Conservation (phyloP, 352 stramenopile genomes). For the Globisporangium carolinianum region DNA sequence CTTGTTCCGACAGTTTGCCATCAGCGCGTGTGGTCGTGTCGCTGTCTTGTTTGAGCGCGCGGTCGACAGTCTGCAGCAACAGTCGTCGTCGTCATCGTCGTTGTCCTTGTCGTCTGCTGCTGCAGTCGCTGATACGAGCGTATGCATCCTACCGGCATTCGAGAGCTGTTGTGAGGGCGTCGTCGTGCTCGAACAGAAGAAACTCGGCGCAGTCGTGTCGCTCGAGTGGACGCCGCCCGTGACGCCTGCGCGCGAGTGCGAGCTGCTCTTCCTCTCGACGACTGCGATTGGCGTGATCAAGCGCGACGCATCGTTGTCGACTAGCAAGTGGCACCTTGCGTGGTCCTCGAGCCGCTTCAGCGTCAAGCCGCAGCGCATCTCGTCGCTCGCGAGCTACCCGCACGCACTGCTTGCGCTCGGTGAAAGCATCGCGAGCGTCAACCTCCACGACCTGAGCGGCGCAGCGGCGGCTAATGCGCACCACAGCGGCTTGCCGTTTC, state of each 20-base stretch:
- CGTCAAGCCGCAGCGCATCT: constrained; percentile 38
- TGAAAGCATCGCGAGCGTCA: constrained; percentile 46
- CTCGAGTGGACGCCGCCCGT: constrained; percentile 62
- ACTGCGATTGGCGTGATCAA: constrained; percentile 60
- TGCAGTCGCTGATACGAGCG: constrained; percentile 8
- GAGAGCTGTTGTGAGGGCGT: constrained; percentile 50
- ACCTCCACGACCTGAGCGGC: constrained; percentile 43
- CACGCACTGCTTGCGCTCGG: constrained; percentile 39
- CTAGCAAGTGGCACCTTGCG: constrained; percentile 44
- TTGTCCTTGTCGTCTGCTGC: too few species aligned
- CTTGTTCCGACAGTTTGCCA: constrained; percentile 40
- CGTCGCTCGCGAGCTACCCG: constrained; percentile 45
- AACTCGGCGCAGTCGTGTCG: constrained; percentile 48
- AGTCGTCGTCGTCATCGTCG: not conserved
- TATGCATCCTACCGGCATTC: constrained; percentile 48
- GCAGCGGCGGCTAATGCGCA: constrained; percentile 6
- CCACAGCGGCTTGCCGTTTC: constrained; percentile 10
- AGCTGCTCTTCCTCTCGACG: constrained; percentile 59
- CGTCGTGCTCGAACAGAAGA: constrained; percentile 42
- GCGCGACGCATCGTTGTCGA: constrained; percentile 28
- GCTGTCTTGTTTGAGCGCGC: constrained; percentile 40
- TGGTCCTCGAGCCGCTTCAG: constrained; percentile 64
- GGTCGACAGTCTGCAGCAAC: not conserved
- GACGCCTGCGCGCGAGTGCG: constrained; percentile 37
- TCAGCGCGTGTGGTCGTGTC: constrained; percentile 50